Evolutionary conservation across 768 basidiomycete genomes (phyloP), one percentile per base, ranked within the genome.

Genomic region (Tylopilus rubrobrunneus): DNA sequence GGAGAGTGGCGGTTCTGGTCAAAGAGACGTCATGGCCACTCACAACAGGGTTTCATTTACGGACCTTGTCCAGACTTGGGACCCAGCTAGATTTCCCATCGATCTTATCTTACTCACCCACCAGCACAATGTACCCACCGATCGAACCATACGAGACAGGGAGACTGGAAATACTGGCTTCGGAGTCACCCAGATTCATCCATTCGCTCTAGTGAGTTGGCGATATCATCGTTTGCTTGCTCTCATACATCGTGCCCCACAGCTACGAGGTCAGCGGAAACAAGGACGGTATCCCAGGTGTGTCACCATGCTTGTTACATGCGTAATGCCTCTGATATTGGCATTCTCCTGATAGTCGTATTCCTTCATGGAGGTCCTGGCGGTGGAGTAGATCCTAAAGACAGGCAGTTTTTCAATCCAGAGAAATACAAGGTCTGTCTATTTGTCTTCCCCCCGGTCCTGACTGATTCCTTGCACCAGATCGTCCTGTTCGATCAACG

Each of bases 401-500:
- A 96, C 71, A 77, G 88, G 49, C 71, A 75, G 6, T 94, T 87
- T 75, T 95, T 95, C 71, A 83, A 94, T 63, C 91, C 92, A 4
- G 68, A 77, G 33, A 89, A 90, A 65, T 96, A 94, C 76, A 90
- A 88, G 75, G 89, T 84, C 43, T 40, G 60, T 58, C 28, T 37
- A 11, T 19, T 42, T 21, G 27, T 44, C 12, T 41, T 19, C 51
- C 9, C 34, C 27, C 31, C 39, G 5, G 6, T 23, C 19, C 40
- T 39, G 48, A 4, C 57, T 53, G 23, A 57, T 25, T 40, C 25
- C 9, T 42, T 37, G 49, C 14, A 29, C 39, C 51, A 91, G 87
- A 90, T 95, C 62, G 71, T 96, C 56, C 78, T 96, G 23, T 84
- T 93, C 60, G 94, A 97, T 71, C 95, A 98, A 70, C 78, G 95